Conservation (phyloP, 148 eudicot genomes). For the Silene latifolia region DNA sequence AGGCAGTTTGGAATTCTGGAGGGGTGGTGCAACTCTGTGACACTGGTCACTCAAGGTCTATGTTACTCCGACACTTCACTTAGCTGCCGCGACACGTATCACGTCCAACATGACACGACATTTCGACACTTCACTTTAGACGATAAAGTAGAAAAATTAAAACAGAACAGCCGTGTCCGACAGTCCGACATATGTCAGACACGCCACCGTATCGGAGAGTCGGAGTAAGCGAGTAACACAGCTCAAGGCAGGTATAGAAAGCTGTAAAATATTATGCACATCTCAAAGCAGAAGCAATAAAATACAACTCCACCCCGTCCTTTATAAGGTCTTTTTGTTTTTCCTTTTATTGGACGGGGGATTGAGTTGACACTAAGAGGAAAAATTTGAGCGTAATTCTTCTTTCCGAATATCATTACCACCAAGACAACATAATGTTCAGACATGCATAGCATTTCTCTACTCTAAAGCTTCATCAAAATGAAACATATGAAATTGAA, state of each 20-base stretch:
- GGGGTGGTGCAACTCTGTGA: background rate
- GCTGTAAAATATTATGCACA: background rate
- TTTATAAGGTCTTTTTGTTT: background rate
- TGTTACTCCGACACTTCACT: too few species aligned
- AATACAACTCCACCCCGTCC: background rate
- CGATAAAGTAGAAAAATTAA: too few species aligned
- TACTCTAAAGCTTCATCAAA: background rate
- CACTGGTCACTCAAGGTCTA: background rate
- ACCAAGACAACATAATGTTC: conserved; percentile 12
- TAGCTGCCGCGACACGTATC: too few species aligned
- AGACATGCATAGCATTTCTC: background rate
- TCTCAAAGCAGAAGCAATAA: background rate
- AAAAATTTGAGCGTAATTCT: background rate
- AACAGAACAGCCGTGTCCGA: too few species aligned
- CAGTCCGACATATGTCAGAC: too few species aligned
- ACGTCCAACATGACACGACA: too few species aligned
- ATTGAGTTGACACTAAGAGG: background rate
- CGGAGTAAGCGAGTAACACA: too few species aligned
- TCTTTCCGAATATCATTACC: background rate
- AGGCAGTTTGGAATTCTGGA: background rate
- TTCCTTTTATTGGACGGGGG: too few species aligned
- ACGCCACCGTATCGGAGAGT: too few species aligned
- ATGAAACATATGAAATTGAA: background rate
- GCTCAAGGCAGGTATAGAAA: background rate
- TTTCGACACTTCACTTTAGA: too few species aligned